Base-by-base conservation (phyloP, 192 early-diverging fungal species). In the Entomortierella chlamydospora region DNA sequence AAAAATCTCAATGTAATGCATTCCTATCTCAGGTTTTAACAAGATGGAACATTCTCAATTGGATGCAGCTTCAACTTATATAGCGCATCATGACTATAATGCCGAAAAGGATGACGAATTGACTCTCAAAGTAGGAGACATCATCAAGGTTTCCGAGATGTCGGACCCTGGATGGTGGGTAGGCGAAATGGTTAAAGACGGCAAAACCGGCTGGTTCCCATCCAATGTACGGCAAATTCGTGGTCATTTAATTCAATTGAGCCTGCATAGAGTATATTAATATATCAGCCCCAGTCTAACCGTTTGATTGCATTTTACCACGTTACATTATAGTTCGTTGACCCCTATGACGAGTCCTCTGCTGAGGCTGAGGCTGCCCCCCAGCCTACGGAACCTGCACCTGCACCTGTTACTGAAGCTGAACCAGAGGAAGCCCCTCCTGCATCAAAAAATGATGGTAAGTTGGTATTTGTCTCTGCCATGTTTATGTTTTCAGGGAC, bases 81-180 rank as follows among this genome's bases (percentile, higher is more conserved):
- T 70, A 41, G 86, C 66, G 45, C 82, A 85, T 70, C 82, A 83
- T 57, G 25, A 62, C 29, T 93, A 87, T 42, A 86, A 85, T 47
- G 90, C 89, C 34, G 81, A 83, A 34, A 86, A 87, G 57, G 84
- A 88, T 22, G 92, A 91, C 65, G 92, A 93, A 64, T 55, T 93
- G 61, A 71, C 83, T 54, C 82, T 93, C 57, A 62, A 82, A 47
- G 79, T 82, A 10, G 90, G 85, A 60, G 90, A 91, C 34, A 64
- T 83, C 39, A 83, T 93, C 23, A 84, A 79, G 22, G 86, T 93
- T 12, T 84, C 85, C 15, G 83, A 87, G 59, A 82, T 84, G 47
- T 82, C 86, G 26, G 87, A 90, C 57, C 61, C 69, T 53, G 84
- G 83, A 57, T 87, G 86, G 86, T 87, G 86, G 84, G 57, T 73